Evolutionary conservation across 306 rosid genomes (phyloP).

Genomic region (Begonia fuchsioides): DNA sequence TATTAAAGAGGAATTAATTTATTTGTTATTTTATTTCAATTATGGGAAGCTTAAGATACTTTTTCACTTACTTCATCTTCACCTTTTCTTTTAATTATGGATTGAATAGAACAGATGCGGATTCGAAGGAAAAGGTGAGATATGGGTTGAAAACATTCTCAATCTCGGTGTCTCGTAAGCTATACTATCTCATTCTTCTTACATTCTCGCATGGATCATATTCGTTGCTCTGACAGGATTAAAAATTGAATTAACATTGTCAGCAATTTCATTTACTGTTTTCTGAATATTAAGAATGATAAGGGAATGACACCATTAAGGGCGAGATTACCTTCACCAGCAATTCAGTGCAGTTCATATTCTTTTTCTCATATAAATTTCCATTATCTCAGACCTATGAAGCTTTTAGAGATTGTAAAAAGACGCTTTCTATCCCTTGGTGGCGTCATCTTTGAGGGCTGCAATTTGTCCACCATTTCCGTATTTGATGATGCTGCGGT

Average conservation of each 20-base stretch:
- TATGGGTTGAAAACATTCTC: conserved; percentile 88
- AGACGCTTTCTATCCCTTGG: conserved; percentile 64
- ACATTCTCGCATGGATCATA: too few species aligned
- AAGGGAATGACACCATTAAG: too few species aligned
- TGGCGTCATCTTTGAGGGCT: conserved; percentile 67
- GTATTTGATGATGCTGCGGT: conserved; percentile 73
- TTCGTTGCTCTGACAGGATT: too few species aligned
- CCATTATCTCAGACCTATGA: conserved; percentile 45
- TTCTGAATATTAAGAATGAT: neutral
- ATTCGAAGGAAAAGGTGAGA: conserved; percentile 80
- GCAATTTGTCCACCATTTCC: conserved; percentile 37
- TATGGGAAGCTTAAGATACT: too few species aligned
- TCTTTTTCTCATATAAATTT: neutral
- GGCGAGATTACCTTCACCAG: too few species aligned
- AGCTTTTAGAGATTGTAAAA: conserved; percentile 72
- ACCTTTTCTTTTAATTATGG: neutral
- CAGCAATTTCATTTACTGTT: neutral
- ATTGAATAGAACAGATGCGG: conserved; percentile 86
- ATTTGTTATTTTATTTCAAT: too few species aligned
- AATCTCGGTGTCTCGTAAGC: conserved; percentile 94
- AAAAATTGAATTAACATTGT: too few species aligned
- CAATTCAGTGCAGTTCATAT: too few species aligned
- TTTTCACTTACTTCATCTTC: too few species aligned
- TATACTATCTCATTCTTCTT: conserved; percentile 3
- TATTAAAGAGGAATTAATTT: too few species aligned